These are phyloP conservation scores for Pachysandra terminalis DNA, from an alignment of 164 flowering plant genomes.

Conservation along the genomic window DNA sequence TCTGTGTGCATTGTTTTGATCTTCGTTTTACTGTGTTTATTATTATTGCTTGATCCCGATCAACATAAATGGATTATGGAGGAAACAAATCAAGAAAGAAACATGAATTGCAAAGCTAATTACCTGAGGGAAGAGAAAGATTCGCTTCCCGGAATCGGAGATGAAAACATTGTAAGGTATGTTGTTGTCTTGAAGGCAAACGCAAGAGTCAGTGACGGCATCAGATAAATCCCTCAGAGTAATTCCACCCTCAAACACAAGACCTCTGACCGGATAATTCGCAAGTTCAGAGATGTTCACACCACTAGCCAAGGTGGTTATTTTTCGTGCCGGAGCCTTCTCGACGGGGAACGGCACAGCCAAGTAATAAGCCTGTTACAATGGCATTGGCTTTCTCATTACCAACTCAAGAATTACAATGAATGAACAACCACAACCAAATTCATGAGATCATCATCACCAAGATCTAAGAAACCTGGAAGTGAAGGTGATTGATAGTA, in stretches of 20 bases:
- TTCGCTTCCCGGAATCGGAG: slow-evolving; percentile 50
- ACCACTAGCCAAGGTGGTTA: slow-evolving; percentile 26
- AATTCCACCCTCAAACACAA: slow-evolving; percentile 58
- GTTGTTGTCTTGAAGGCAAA: slow-evolving; percentile 61
- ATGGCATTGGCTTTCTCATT: not conserved
- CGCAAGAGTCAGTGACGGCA: slow-evolving; percentile 49
- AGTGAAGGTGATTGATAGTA: slow-evolving; percentile 68
- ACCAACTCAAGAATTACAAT: not conserved
- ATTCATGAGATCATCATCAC: not conserved
- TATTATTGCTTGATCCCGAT: too few species aligned
- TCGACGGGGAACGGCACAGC: slow-evolving; percentile 59
- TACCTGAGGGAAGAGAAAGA: slow-evolving; percentile 68
- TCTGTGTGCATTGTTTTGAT: too few species aligned
- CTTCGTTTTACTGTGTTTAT: too few species aligned
- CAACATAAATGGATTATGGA: too few species aligned
- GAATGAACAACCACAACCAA: not conserved
- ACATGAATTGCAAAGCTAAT: not conserved
- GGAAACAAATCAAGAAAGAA: not conserved
- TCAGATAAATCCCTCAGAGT: slow-evolving; percentile 35
- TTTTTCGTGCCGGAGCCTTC: slow-evolving; percentile 52
- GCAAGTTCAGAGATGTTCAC: slow-evolving; percentile 43
- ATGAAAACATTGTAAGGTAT: slow-evolving; percentile 65
- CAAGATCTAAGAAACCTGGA: slow-evolving; percentile 35
- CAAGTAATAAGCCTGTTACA: slow-evolving; percentile 54
- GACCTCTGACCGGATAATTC: slow-evolving; percentile 58